Evolutionary conservation across 345 rosid genomes (phyloP).

Genomic region (Camelina hispida): DNA sequence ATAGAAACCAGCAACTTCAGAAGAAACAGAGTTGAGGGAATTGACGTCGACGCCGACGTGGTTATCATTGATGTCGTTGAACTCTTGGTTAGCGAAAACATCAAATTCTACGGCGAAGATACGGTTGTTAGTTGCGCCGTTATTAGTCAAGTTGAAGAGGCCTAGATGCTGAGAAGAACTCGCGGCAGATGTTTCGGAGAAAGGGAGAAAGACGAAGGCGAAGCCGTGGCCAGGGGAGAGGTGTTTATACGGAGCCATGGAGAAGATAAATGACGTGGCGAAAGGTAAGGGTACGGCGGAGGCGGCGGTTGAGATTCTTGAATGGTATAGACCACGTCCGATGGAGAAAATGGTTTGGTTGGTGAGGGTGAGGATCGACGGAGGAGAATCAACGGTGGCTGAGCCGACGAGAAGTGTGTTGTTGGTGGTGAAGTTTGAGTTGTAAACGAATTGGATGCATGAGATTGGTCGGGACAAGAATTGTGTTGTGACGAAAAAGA

Average conservation of each 20-base stretch:
- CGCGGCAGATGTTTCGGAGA: conserved; percentile 50
- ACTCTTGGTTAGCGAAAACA: conserved; percentile 72
- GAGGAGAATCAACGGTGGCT: conserved; percentile 55
- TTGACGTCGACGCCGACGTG: conserved; percentile 80
- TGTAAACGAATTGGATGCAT: conserved; percentile 63
- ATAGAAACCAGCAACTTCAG: conserved; percentile 60
- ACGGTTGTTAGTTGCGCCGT: conserved; percentile 49
- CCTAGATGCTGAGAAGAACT: conserved; percentile 62
- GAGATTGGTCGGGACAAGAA: conserved; percentile 33
- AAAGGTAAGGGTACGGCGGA: conserved; percentile 53
- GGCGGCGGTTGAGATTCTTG: conserved; percentile 51
- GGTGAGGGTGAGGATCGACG: conserved; percentile 60
- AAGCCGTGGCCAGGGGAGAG: conserved; percentile 68
- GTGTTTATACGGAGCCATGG: conserved; percentile 60
- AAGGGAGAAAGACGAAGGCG: conserved; percentile 65
- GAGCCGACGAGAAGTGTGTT: conserved; percentile 50
- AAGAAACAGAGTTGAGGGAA: conserved; percentile 55
- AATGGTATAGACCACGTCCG: conserved; percentile 70
- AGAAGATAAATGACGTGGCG: conserved; percentile 76
- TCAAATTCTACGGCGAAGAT: conserved; percentile 72
- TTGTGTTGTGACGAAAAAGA: not conserved
- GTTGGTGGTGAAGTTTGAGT: conserved; percentile 60
- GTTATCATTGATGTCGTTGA: conserved; percentile 61
- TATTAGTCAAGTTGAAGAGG: conserved; percentile 58
- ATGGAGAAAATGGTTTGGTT: conserved; percentile 53